Base-by-base conservation (phyloP, 78 protist species). In the Dictyostelium capitatum region DNA sequence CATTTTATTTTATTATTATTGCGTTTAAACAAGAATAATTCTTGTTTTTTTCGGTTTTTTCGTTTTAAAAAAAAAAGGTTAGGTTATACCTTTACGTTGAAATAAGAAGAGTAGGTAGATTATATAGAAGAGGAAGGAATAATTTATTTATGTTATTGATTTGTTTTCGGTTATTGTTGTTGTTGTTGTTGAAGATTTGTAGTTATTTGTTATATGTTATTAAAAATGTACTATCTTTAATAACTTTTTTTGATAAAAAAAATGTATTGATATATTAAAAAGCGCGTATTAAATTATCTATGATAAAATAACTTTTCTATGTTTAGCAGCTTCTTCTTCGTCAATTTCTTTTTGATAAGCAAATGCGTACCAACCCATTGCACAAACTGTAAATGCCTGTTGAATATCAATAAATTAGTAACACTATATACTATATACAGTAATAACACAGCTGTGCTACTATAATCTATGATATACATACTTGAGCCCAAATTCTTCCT, bases 401-500 rank as follows among this genome's bases (percentile, higher is more conserved):
- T 1, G 19, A 11, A 17, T 54, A 15, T 54, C 25, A n/a, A n/a
- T n/a, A n/a, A n/a, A n/a, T n/a, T n/a, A n/a, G n/a, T n/a, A n/a
- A n/a, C n/a, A n/a, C n/a, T n/a, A n/a, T n/a, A n/a, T n/a, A n/a
- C n/a, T n/a, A n/a, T n/a, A n/a, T n/a, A n/a, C n/a, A n/a, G n/a
- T n/a, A n/a, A n/a, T n/a, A n/a, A n/a, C n/a, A n/a, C n/a, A n/a
- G n/a, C n/a, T n/a, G n/a, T n/a, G n/a, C n/a, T n/a, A n/a, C n/a
- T n/a, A n/a, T n/a, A n/a, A n/a, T n/a, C n/a, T n/a, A n/a, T n/a
- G n/a, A n/a, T n/a, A n/a, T 32, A 75, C 64, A 48, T 75, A 46
- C 92, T 77, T 87, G 92, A 43, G 92, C 92, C 74, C 77, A 77
- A 64, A 87, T 87, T 87, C 92, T 87, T 41, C 64, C 79, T 47